phyloP scores from a whole-genome alignment of 805 yeast genomes.

The Jamesozyma lodderae region DNA sequence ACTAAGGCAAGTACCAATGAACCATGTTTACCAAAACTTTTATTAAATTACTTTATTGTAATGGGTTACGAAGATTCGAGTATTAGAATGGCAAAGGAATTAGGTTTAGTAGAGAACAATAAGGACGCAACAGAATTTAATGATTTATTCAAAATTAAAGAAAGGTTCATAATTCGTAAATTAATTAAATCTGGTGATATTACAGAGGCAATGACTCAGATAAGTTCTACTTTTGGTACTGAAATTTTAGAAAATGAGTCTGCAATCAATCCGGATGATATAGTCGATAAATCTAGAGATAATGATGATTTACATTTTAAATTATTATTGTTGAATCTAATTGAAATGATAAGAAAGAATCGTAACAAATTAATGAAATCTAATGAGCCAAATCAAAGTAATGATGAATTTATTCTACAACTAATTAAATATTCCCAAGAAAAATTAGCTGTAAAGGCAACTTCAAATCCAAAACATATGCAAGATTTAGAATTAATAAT shows the following conservation, averaged over 20 bases:
- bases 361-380: slow-evolving; percentile 15
- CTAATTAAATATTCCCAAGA: slow-evolving; percentile 53
- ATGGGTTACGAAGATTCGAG: slow-evolving; percentile 74
- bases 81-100: slow-evolving; percentile 48
- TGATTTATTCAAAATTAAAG: slow-evolving; percentile 19
- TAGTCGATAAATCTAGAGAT: neutral
- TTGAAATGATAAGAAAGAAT: slow-evolving; percentile 63
- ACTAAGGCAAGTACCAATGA: slow-evolving; percentile 13
- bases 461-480: slow-evolving; percentile 49
- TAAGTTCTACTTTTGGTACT: slow-evolving; percentile 25
- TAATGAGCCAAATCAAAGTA: slow-evolving; percentile 25
- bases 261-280: neutral
- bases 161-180: slow-evolving; percentile 19
- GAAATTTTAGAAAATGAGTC: slow-evolving; percentile 14
- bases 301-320: slow-evolving; percentile 57
- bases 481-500: slow-evolving; percentile 72
- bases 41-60: slow-evolving; percentile 64
- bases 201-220: slow-evolving; percentile 24
- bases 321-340: slow-evolving; percentile 59
- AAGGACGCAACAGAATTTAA: slow-evolving; percentile 27
- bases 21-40: slow-evolving; percentile 34
- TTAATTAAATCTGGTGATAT: slow-evolving; percentile 22
- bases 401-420: slow-evolving; percentile 42
- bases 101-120: slow-evolving; percentile 27
- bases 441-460: slow-evolving; percentile 52